Conservation (phyloP, 345 rosid species). For the Gossypioides kirkii region DNA sequence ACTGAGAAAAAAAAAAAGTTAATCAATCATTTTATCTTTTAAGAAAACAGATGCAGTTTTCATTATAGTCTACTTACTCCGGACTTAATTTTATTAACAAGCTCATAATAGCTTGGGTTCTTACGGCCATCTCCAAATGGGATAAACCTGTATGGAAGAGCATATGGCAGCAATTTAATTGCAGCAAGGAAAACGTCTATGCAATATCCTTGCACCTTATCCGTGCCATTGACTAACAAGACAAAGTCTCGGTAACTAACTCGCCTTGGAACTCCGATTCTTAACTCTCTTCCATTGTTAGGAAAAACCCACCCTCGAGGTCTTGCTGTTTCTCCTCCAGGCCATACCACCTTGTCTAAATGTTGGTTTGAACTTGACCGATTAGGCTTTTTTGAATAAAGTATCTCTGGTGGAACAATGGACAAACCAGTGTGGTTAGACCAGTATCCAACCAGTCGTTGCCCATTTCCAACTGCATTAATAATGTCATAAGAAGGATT, state of each 20-base stretch:
- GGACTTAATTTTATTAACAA: slow-evolving; percentile 47
- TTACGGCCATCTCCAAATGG: slow-evolving; percentile 74
- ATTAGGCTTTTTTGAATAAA: slow-evolving; percentile 57
- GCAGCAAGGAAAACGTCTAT: slow-evolving; percentile 83
- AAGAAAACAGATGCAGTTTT: background rate
- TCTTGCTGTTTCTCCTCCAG: slow-evolving; percentile 51
- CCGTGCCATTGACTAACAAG: slow-evolving; percentile 41
- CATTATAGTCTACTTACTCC: slow-evolving; percentile 50
- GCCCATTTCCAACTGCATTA: slow-evolving; percentile 41
- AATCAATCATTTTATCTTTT: background rate
- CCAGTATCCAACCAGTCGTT: slow-evolving; percentile 75
- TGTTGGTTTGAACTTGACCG: slow-evolving; percentile 72
- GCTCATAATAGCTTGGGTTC: slow-evolving; percentile 67
- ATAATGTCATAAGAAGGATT: slow-evolving; percentile 71
- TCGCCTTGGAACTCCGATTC: slow-evolving; percentile 74
- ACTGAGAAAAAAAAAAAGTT: background rate
- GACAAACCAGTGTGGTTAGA: slow-evolving; percentile 84
- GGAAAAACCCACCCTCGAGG: slow-evolving; percentile 98
- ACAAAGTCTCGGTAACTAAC: slow-evolving; percentile 61
- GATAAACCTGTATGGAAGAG: slow-evolving; percentile 68
- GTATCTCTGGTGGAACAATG: slow-evolving; percentile 61
- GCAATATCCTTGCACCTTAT: slow-evolving; percentile 59
- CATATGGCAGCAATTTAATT: slow-evolving; percentile 52
- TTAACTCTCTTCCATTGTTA: slow-evolving; percentile 63
- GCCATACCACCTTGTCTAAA: slow-evolving; percentile 67